Evolutionary conservation across 495 filamentous ascomycete species (phyloP).

Genomic region (Neurospora africana): DNA sequence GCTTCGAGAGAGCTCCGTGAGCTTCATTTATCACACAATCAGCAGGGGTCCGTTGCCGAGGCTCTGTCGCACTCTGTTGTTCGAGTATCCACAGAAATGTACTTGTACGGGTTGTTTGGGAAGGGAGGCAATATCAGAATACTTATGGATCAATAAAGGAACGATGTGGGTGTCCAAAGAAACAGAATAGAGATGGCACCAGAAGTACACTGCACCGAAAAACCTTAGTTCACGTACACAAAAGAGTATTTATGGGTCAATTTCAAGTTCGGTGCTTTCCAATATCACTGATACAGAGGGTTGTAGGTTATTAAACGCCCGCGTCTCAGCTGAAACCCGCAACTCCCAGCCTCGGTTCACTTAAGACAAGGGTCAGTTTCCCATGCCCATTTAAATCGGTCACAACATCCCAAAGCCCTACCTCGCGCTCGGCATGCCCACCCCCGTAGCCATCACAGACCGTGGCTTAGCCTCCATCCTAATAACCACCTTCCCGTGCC

Average conservation of each 20-base stretch:
- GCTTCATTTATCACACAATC: neutral
- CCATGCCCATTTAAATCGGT: neutral
- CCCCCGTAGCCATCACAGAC: neutral
- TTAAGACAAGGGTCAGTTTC: neutral
- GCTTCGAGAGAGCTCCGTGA: neutral
- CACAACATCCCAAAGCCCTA: neutral
- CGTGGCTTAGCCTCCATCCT: conserved; percentile 22
- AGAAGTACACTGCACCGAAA: neutral
- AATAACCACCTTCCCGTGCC: conserved; percentile 38
- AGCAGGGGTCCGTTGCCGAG: neutral
- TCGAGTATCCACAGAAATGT: neutral
- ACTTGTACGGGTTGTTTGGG: neutral
- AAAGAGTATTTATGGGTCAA: neutral
- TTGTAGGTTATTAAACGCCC: neutral
- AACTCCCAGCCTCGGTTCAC: neutral
- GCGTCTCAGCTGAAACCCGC: neutral
- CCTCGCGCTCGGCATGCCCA: neutral
- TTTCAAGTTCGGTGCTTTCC: neutral
- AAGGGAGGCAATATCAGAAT: neutral
- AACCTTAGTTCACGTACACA: neutral
- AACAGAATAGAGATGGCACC: neutral
- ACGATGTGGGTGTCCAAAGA: neutral
- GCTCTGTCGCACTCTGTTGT: neutral
- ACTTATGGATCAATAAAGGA: neutral
- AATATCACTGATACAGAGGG: neutral